These are phyloP conservation scores for Peronospora farinosa DNA, from an alignment of 352 stramenopile genomes.

Conservation along the genomic window DNA sequence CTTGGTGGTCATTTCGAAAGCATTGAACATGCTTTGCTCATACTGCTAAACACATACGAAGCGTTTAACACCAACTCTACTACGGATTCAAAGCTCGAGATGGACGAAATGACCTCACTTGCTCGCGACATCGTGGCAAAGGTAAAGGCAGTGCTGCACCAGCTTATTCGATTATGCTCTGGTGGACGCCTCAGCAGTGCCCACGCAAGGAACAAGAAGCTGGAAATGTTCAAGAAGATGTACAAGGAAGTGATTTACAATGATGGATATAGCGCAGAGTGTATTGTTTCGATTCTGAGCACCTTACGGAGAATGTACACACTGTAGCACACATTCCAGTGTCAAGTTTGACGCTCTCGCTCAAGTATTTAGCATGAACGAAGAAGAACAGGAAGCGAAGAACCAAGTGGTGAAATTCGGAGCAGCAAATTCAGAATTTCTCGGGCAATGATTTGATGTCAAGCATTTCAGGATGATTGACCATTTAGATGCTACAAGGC, in stretches of 20 bases:
- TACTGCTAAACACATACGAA: conserved; percentile 73
- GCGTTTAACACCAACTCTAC: conserved; percentile 35
- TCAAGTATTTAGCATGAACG: no score
- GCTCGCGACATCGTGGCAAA: conserved; percentile 42
- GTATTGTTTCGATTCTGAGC: conserved; percentile 42
- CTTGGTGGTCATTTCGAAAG: conserved; percentile 58
- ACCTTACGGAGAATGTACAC: conserved; percentile 56
- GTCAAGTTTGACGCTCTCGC: no score
- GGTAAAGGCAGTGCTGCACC: conserved; percentile 52
- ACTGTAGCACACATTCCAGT: conserved; percentile 23
- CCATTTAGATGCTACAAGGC: no score
- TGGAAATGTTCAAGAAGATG: conserved; percentile 77
- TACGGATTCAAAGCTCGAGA: conserved; percentile 11
- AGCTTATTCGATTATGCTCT: conserved; percentile 51
- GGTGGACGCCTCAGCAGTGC: conserved; percentile 8
- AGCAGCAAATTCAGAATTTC: no score
- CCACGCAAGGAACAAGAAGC: conserved; percentile 38
- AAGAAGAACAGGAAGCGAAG: no score
- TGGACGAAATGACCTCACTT: conserved; percentile 36
- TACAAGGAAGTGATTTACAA: conserved; percentile 84
- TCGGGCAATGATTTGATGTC: no score
- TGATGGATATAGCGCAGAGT: conserved; percentile 36
- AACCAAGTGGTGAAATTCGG: no score
- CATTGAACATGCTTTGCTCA: conserved; percentile 69
- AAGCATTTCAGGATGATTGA: no score